Evolutionary conservation across 805 yeast genomes (phyloP), one percentile per base, ranked within the genome.

Genomic region (Ogataea ganodermae): DNA sequence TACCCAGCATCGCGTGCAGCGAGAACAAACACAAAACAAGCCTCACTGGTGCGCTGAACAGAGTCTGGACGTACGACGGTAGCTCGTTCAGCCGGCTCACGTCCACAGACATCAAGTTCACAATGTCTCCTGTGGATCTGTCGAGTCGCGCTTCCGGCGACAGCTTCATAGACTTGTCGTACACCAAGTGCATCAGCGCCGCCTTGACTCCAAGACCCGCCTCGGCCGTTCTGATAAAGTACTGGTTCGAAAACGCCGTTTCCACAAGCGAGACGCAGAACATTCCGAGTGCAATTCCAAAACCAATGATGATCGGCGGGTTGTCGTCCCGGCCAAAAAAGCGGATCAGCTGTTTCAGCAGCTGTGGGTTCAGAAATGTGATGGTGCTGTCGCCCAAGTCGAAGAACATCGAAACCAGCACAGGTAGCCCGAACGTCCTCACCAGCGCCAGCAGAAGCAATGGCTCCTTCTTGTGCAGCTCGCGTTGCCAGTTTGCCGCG

Each of bases 101-200:
- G 69, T 89, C 97, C 26, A 86, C 91, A 16, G 94, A 79, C 70
- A 87, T 77, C 59, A 84, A 73, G 58, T 87, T 89, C 54, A 89
- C 76, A 44, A 89, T 86, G 54, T 88, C 95, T 55, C 96, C 96
- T 2, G 91, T 78, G 1, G 89, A 68, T 53, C 77, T 70, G 14
- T 75, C 72, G 26, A 74, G 73, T 50, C 84, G 76, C 6, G 89
- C 80, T 40, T 81, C 83, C 6, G 81, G 76, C 2, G 95, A 82
- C n/a, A 90, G 67, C 16, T 64, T 72, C 48, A 90, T 71, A 0
- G 94, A 75, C 64, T 90, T 90, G 38, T 79, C 77, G 62, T 84
- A 89, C 18, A 89, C 70, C 52, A 87, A 63, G n/a, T 84, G 70
- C 63, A 81, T 79, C 52, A 90, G 68, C 0, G 89, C 78, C 2